Evolutionary conservation across 345 rosid species (phyloP).

Genomic region (Clausena lansium): DNA sequence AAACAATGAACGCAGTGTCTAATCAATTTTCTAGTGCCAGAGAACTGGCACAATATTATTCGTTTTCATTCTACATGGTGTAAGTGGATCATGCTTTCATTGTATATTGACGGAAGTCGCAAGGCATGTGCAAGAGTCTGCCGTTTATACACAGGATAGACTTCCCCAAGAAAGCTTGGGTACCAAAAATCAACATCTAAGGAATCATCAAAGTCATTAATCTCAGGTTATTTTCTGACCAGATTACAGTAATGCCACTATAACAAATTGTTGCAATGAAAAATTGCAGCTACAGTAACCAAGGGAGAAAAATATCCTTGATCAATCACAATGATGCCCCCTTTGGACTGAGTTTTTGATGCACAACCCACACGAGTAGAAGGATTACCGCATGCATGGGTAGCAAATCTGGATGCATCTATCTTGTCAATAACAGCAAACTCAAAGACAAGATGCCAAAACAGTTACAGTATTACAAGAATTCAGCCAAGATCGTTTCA

Average conservation of each 20-base stretch:
- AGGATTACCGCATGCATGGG: not conserved
- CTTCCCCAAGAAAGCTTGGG: not conserved
- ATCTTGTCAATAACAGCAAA: not conserved
- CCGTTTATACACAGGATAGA: not conserved
- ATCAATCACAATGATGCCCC: not conserved
- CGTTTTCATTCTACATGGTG: not conserved
- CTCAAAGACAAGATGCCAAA: not conserved
- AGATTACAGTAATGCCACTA: conserved; percentile 2
- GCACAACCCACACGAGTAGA: not conserved
- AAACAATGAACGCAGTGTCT: not conserved
- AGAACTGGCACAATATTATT: not conserved
- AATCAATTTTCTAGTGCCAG: not conserved
- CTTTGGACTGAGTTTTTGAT: not conserved
- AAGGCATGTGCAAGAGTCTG: not conserved
- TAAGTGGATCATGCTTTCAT: not conserved
- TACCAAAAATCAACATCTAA: not conserved
- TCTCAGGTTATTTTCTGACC: not conserved
- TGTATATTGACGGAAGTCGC: too few relatives aligned
- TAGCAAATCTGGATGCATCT: not conserved
- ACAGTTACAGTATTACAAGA: too few relatives aligned
- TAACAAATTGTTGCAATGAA: not conserved
- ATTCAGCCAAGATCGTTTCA: too few relatives aligned
- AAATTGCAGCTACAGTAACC: not conserved
- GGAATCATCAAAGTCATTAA: too few relatives aligned
- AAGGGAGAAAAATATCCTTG: not conserved